Conservation (phyloP, 2,329 filamentous ascomycete species). For the Pleochaeta shiraiana region DNA sequence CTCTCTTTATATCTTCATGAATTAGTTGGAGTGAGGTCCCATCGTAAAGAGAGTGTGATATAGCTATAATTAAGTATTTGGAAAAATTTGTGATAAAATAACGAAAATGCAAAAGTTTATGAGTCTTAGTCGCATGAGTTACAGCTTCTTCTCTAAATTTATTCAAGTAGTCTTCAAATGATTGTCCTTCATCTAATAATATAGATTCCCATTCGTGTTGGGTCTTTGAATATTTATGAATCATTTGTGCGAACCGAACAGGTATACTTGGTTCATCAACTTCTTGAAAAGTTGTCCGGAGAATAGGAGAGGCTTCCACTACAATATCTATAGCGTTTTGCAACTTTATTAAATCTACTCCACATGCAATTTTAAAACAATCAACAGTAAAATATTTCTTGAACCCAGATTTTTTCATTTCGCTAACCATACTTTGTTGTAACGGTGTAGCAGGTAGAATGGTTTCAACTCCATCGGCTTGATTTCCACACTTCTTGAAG, state of each 20-base stretch:
- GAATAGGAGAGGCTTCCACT: conserved; percentile 38
- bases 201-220: background rate
- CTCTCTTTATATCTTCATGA: conserved; percentile 44
- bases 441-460: conserved; percentile 59
- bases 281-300: conserved; percentile 52
- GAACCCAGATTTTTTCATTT: conserved; percentile 58
- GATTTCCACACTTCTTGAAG: conserved; percentile 18
- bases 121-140: conserved; percentile 18
- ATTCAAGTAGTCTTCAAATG: conserved; percentile 19
- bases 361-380: conserved; percentile 35
- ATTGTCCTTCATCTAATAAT: background rate
- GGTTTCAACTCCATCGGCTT: conserved; percentile 26
- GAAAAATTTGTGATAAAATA: conserved; percentile 20
- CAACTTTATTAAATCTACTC: conserved; percentile 33
- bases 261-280: conserved; percentile 37
- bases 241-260: conserved; percentile 32
- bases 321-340: conserved; percentile 39
- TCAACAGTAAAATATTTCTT: conserved; percentile 73
- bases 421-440: conserved; percentile 69
- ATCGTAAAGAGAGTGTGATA: conserved; percentile 77
- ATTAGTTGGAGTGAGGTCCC: conserved; percentile 63
- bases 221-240: conserved; percentile 17
- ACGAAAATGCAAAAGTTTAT: conserved; percentile 27
- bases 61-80: conserved; percentile 37
- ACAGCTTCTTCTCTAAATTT: conserved; percentile 22